Evolutionary conservation across 2,329 filamentous ascomycete species (phyloP), one percentile per base, ranked within the genome.

Genomic region (Cordyceps sp.): DNA sequence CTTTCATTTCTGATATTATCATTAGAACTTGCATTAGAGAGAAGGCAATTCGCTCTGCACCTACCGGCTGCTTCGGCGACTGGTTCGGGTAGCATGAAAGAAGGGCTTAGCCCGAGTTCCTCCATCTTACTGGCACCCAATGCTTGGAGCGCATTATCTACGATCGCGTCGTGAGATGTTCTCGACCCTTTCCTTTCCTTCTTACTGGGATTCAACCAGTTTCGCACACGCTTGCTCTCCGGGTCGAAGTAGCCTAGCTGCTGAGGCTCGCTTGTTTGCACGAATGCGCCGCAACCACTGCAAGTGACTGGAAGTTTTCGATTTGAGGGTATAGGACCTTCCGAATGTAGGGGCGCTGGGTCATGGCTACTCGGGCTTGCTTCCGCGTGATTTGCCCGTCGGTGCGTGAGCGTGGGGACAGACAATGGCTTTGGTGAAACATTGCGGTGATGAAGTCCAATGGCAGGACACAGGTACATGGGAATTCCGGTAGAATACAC

Each of bases 241-340:
- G 66, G 34, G 36, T 67, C 58, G 45, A 64, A 78, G 48, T 67
- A 76, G 4, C 70, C 70, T 6, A 75, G 56, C 36, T 65, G 54
- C 19, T 62, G 49, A 1, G 64, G 49, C 14, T 66, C 50, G 0
- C 48, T 47, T 1, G 62, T 71, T 47, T 80, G 75, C 29, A 70
- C 61, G 41, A 76, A 61, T 12, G 74, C 73, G 28, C 75, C 75
- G 45, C 75, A 80, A 23, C 75, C 75, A 10, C 62, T 61, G 42
- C 75, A 80, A 39, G 66, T 69, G 10, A 60, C 43, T 0, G 75
- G 73, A 2, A 78, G 53, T 28, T 40, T 42, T 25, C 48, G 45
- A n/a, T n/a, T n/a, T n/a, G n/a, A n/a, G n/a, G n/a, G n/a, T n/a
- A n/a, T n/a, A n/a, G n/a, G n/a, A n/a, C n/a, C n/a, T n/a, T n/a